Percentiles rank a stretch among this genome's conserved stretches.
These are phyloP conservation scores for Stagonosporopsis cucurbitacearum DNA, from an alignment of 2,329 filamentous ascomycete genomes.

Conservation along the genomic window DNA sequence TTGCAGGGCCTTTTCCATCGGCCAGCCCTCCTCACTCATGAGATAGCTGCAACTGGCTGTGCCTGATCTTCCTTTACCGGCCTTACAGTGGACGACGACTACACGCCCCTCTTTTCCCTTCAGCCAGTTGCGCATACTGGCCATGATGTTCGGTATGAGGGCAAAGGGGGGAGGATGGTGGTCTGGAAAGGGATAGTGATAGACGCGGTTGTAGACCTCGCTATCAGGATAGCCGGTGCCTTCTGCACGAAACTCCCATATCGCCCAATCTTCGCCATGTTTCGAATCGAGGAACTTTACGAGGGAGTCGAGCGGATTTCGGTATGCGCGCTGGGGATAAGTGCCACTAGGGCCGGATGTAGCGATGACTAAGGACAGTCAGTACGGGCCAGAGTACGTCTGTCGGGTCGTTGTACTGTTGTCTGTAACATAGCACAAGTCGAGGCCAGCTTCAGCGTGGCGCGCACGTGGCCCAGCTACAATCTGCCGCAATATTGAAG, in stretches of 20 bases:
- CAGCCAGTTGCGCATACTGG: constrained; percentile 90
- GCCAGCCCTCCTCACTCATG: constrained; percentile 83
- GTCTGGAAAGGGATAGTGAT: constrained; percentile 95
- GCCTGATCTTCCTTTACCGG: constrained; percentile 91
- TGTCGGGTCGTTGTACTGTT: constrained; percentile 61
- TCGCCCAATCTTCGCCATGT: constrained; percentile 82
- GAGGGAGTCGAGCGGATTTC: constrained; percentile 87
- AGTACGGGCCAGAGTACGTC: constrained; percentile 40
- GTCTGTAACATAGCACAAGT: constrained; percentile 94
- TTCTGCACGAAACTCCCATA: constrained; percentile 98
- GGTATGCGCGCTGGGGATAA: constrained; percentile 90
- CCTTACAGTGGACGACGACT: constrained; percentile 94
- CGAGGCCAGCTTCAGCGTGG: constrained; percentile 86
- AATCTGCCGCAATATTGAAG: constrained; percentile 78
- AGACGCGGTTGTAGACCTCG: constrained; percentile 82
- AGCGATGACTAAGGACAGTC: constrained; percentile 58
- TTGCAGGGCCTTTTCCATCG: constrained; percentile 66
- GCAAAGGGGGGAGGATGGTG: constrained; percentile 95
- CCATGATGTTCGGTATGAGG: constrained; percentile 86
- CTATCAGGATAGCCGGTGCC: constrained; percentile 94
- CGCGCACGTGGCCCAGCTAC: constrained; percentile 84
- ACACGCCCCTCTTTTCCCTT: constrained; percentile 64
- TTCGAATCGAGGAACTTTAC: constrained; percentile 87
- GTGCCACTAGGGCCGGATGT: constrained; percentile 90
- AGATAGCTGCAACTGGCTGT: constrained; percentile 88